Evolutionary conservation across 352 stramenopile species (phyloP).

Genomic region (Phytophthora sp.): DNA sequence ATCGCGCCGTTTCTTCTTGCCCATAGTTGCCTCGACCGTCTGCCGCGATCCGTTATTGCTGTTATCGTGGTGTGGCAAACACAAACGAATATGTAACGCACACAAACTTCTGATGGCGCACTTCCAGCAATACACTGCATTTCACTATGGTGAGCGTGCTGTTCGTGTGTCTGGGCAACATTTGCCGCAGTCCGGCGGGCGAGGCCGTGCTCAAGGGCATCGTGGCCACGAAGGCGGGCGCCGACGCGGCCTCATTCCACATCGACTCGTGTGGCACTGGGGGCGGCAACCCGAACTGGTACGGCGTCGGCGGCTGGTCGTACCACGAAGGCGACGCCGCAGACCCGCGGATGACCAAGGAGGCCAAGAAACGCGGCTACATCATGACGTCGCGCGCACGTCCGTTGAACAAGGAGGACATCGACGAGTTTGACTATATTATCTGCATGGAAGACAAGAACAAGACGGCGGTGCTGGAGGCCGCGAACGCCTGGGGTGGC

Average conservation of each 20-base stretch:
- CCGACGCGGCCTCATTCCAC: slow-evolving; percentile 42
- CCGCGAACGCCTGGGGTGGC: slow-evolving; percentile 83
- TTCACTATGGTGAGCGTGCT: slow-evolving; percentile 69
- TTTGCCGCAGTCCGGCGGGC: slow-evolving; percentile 84
- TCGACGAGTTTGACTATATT: slow-evolving; percentile 89
- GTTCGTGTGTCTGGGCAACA: slow-evolving; percentile 93
- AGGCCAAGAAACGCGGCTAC: slow-evolving; percentile 86
- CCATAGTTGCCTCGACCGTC: slow-evolving; percentile 48
- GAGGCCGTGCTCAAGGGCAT: slow-evolving; percentile 89
- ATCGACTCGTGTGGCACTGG: slow-evolving; percentile 90
- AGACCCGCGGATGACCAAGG: slow-evolving; percentile 86
- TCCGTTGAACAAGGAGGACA: slow-evolving; percentile 69
- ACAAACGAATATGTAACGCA: neutral
- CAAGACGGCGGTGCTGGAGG: slow-evolving; percentile 79
- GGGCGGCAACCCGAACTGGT: slow-evolving; percentile 83
- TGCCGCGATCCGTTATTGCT: slow-evolving; percentile 23
- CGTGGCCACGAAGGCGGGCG: slow-evolving; percentile 41
- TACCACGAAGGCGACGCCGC: slow-evolving; percentile 89
- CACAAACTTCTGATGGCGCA: slow-evolving; percentile 2
- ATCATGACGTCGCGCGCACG: slow-evolving; percentile 80
- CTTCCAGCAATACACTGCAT: slow-evolving; percentile 31
- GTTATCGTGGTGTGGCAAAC: slow-evolving; percentile 1
- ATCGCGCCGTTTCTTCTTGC: slow-evolving; percentile 86
- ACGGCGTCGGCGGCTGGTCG: slow-evolving; percentile 74
- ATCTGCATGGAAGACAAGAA: slow-evolving; percentile 92